Conservation (phyloP, 2,329 filamentous ascomycete species). For the Dothistroma pini region DNA sequence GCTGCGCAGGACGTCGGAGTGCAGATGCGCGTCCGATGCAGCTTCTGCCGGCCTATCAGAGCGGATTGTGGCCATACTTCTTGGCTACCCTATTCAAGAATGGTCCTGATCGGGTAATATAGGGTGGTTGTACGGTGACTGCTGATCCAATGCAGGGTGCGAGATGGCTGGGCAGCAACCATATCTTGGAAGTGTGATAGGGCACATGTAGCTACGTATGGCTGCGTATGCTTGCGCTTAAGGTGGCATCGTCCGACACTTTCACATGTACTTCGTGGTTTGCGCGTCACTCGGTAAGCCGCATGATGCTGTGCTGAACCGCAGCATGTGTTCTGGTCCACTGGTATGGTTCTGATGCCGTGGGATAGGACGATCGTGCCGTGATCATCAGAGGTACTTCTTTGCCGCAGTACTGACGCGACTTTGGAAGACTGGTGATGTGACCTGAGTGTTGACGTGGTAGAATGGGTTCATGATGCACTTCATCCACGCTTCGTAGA, state of each 20-base stretch:
- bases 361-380: neutral
- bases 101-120: neutral
- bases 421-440: constrained; percentile 78
- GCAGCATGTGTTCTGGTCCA: neutral
- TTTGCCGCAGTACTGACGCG: constrained; percentile 83
- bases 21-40: neutral
- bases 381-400: constrained; percentile 53
- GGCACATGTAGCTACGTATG: neutral
- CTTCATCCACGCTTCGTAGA: constrained; percentile 97
- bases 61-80: neutral
- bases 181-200: neutral
- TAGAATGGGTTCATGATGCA: constrained; percentile 98
- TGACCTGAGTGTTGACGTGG: constrained; percentile 75
- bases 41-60: neutral
- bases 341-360: neutral
- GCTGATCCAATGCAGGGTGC: neutral
- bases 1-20: neutral
- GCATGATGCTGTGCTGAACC: neutral
- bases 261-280: neutral
- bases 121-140: neutral
- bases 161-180: neutral
- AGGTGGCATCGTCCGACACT: neutral
- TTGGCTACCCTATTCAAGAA: neutral
- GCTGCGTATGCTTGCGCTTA: neutral
- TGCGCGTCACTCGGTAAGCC: neutral